A percentile compares a stretch with the other conserved stretches of the same genome.
These are phyloP conservation scores for Chlorella ohadii DNA, from an alignment of 139 green algal genomes.

Conservation along the genomic window DNA sequence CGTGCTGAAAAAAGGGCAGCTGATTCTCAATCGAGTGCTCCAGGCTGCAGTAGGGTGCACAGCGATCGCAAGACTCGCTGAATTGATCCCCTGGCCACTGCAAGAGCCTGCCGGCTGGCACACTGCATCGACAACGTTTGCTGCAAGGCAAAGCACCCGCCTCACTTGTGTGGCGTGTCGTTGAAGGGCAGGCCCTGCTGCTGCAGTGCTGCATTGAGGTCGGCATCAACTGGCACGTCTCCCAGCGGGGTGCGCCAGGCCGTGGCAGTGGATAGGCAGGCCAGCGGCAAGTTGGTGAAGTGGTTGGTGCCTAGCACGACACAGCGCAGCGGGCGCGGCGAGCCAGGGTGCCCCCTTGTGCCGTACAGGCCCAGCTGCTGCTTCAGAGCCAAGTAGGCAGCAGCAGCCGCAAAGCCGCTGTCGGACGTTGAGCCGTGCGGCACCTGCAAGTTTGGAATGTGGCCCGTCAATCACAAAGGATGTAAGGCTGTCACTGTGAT, in stretches of 20 bases:
- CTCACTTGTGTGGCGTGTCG: constrained; percentile 1
- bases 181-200: background rate
- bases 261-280: background rate
- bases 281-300: background rate
- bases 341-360: background rate
- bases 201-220: background rate
- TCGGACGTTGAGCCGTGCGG: background rate
- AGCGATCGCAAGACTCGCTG: too few species aligned
- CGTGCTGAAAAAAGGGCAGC: constrained; percentile 42
- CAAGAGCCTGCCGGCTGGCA: too few species aligned
- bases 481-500: background rate
- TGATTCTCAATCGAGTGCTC: constrained; percentile 49
- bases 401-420: background rate
- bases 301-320: constrained; percentile 11
- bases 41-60: background rate
- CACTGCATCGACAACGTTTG: background rate
- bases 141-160: background rate
- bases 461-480: background rate
- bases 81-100: too few species aligned
- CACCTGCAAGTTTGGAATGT: background rate
- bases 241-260: constrained; percentile 10
- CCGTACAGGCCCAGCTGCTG: background rate
- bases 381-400: background rate
- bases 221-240: background rate
- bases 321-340: background rate